phyloP scores from a whole-genome alignment of 2,329 filamentous ascomycete species.

The Verticillium klebahnii region DNA sequence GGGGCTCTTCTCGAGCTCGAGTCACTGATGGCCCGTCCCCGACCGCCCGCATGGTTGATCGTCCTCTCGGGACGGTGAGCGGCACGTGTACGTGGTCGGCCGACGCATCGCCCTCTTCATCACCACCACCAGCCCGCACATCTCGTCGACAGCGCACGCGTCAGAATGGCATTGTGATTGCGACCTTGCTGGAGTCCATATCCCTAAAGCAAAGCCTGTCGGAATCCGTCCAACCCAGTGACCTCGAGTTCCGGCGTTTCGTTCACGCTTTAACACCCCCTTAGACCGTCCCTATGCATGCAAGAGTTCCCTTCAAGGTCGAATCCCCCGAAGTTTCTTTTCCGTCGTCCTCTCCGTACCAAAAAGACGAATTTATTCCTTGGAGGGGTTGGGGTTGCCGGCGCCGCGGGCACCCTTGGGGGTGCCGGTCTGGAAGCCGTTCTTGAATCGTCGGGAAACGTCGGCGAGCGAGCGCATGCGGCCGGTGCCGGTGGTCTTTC shows the following conservation, averaged over 20 bases:
- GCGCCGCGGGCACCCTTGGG: slow-evolving; percentile 79
- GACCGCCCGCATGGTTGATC: not conserved
- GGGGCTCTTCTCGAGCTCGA: not conserved
- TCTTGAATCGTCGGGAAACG: slow-evolving; percentile 91
- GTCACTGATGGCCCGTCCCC: not conserved
- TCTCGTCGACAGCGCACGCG: not conserved
- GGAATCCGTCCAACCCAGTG: slow-evolving; percentile 2
- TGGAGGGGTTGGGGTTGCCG: slow-evolving; percentile 21
- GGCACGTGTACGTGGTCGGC: not conserved
- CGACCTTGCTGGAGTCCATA: slow-evolving; percentile 6
- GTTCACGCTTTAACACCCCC: slow-evolving; percentile 4
- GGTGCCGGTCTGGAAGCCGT: slow-evolving; percentile 89
- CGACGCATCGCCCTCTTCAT: not conserved
- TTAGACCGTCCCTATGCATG: slow-evolving; percentile 5
- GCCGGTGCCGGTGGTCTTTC: slow-evolving; percentile 98
- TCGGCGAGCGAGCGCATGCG: slow-evolving; percentile 93
- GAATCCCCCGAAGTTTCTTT: slow-evolving; percentile 12
- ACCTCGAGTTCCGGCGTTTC: slow-evolving; percentile 5
- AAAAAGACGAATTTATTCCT: slow-evolving; percentile 19
- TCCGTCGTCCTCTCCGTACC: slow-evolving; percentile 16
- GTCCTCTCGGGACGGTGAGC: not conserved
- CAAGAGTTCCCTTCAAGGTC: slow-evolving; percentile 1
- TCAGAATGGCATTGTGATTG: slow-evolving; percentile 4
- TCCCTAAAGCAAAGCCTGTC: slow-evolving; percentile 4
- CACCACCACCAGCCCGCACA: not conserved